Conservation (phyloP, 495 filamentous ascomycete species). For the Entonaema liquescens region DNA sequence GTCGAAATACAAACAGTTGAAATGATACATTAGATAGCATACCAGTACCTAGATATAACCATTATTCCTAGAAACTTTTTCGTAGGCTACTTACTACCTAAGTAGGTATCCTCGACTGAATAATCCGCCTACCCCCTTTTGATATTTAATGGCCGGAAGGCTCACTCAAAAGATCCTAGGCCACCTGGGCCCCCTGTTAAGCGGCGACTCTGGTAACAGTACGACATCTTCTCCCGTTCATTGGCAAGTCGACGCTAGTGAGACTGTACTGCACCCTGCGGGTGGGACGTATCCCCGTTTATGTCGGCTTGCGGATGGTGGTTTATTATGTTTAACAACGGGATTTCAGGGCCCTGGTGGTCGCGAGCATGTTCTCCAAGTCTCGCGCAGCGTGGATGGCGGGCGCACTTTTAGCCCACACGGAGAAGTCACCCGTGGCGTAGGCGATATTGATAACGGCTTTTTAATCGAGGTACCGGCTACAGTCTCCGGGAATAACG, state of each 20-base stretch:
- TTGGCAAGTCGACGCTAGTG: slow-evolving; percentile 33
- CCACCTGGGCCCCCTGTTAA: slow-evolving; percentile 31
- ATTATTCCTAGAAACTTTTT: background rate
- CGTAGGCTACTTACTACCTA: no score
- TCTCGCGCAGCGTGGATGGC: slow-evolving; percentile 54
- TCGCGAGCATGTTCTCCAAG: slow-evolving; percentile 48
- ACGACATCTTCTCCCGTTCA: slow-evolving; percentile 1
- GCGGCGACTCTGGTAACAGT: slow-evolving; percentile 11
- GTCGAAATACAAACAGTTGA: slow-evolving; percentile 11
- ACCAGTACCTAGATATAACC: slow-evolving; percentile 2
- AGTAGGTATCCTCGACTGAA: background rate
- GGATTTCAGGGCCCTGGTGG: slow-evolving; percentile 46
- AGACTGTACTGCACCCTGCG: slow-evolving; percentile 34
- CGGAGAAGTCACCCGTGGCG: slow-evolving; percentile 45
- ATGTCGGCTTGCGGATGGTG: slow-evolving; percentile 56
- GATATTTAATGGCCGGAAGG: slow-evolving; percentile 31
- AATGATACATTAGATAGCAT: background rate
- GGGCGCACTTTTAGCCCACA: slow-evolving; percentile 52
- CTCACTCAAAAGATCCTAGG: slow-evolving; percentile 41
- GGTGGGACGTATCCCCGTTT: slow-evolving; percentile 63
- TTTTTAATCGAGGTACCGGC: slow-evolving; percentile 63
- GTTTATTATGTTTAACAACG: slow-evolving; percentile 57
- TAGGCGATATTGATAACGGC: slow-evolving; percentile 67
- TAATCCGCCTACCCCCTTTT: background rate
- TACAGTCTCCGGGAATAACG: background rate